phyloP scores from a whole-genome alignment of 768 basidiomycete genomes.

The Boletus pseudo-olivaceus region DNA sequence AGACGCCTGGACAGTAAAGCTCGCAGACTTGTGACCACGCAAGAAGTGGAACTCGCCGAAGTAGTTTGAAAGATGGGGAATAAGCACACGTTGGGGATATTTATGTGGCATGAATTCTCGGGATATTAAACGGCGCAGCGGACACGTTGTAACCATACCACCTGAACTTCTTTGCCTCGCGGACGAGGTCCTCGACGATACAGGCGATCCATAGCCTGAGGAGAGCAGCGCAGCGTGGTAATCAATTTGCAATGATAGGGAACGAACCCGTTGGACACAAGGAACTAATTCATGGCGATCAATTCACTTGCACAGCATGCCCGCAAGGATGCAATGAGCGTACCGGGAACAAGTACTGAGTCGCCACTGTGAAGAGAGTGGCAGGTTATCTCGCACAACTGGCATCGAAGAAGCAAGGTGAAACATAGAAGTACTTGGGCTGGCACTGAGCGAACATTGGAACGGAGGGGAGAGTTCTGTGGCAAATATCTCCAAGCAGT shows the following conservation, averaged over 20 bases:
- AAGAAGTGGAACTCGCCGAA: conserved; percentile 12
- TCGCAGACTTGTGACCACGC: conserved; percentile 5
- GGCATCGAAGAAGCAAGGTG: not conserved
- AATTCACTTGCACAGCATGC: not conserved
- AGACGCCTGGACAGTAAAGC: not conserved
- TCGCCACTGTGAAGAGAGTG: not conserved
- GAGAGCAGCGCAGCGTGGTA: not conserved
- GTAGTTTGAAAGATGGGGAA: conserved; percentile 8
- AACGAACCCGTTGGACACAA: not conserved
- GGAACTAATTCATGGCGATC: not conserved
- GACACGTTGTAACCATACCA: conserved; percentile 14
- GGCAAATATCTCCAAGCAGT: too few species aligned
- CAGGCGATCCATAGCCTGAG: not conserved
- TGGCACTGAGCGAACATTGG: not conserved
- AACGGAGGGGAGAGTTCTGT: too few species aligned
- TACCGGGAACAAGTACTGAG: not conserved
- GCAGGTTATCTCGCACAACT: not conserved
- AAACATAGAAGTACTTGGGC: not conserved
- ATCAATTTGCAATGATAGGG: not conserved
- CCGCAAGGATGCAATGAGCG: not conserved
- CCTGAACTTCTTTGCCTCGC: conserved; percentile 16
- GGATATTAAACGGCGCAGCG: conserved; percentile 7
- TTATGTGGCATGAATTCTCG: conserved; percentile 11
- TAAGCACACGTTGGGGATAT: conserved; percentile 12
- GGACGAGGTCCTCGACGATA: conserved; percentile 2